phyloP scores from a whole-genome alignment of 2,329 filamentous ascomycete species.

The Colletotrichum sublineola region DNA sequence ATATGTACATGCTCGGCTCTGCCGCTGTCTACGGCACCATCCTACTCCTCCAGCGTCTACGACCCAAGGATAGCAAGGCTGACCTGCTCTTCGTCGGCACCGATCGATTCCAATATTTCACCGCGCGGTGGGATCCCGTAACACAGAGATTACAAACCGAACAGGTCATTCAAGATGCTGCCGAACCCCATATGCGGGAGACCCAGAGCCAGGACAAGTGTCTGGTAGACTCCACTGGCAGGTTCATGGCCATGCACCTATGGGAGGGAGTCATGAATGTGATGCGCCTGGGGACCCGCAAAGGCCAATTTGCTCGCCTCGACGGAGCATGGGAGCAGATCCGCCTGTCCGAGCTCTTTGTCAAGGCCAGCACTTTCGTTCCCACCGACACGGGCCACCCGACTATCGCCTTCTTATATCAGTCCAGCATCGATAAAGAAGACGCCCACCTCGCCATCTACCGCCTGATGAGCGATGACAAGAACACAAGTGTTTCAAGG shows the following conservation, averaged over 20 bases:
- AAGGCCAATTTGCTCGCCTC: conserved; percentile 59
- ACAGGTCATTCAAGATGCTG: conserved; percentile 64
- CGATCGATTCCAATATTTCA: conserved; percentile 91
- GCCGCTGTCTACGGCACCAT: conserved; percentile 87
- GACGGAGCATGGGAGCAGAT: conserved; percentile 65
- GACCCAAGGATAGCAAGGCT: conserved; percentile 78
- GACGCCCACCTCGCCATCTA: conserved; percentile 71
- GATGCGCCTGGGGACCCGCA: conserved; percentile 63
- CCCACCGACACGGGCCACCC: conserved; percentile 71
- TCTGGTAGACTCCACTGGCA: conserved; percentile 83
- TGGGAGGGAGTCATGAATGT: conserved; percentile 73
- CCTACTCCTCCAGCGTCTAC: conserved; percentile 84
- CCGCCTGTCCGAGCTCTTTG: conserved; percentile 70
- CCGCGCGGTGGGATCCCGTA: conserved; percentile 81
- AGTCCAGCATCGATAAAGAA: conserved; percentile 63
- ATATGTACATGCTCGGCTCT: conserved; percentile 74
- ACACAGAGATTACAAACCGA: conserved; percentile 64
- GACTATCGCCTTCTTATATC: conserved; percentile 70
- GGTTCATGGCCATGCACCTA: conserved; percentile 69
- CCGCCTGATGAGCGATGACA: conserved; percentile 70
- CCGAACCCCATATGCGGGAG: conserved; percentile 76
- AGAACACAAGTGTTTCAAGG: conserved; percentile 64
- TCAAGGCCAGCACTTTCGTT: conserved; percentile 69
- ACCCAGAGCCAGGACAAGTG: conserved; percentile 87
- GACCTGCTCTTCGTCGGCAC: conserved; percentile 95